Evolutionary conservation across 305 asterid genomes (phyloP), one percentile per base, ranked within the genome.

Genomic region (Andrographis paniculata): DNA sequence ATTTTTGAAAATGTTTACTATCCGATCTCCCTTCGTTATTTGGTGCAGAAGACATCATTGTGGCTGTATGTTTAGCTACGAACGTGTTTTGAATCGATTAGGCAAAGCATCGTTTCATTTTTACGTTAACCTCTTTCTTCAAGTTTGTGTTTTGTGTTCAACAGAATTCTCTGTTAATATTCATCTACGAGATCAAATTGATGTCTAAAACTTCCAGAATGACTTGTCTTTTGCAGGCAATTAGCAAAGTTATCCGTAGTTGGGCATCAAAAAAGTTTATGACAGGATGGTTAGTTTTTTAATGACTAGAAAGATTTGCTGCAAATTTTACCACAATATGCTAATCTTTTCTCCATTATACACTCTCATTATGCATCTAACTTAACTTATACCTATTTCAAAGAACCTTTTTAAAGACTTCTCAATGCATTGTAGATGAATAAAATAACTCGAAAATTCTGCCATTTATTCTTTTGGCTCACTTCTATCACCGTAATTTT

Each of bases 201-300:
- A 17, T 45, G 22, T 11, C 18, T 9, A 2, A 27, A 24, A 19
- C 27, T 36, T 22, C 13, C 9, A n/a, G 1, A 18, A 24, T 12
- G 8, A 31, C 30, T 17, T 37, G 5, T 8, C 18, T 24, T 42
- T 45, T 58, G 71, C 71, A 75, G 82, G 82, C 82, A 53, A 67
- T 75, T 39, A 37, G 60, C 71, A 70, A 67, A 55, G 82, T 75
- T 7, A 53, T 75, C 47, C 82, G 76, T 56, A 75, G 82, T 60
- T 75, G 82, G 82, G 70, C 75, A 14, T 75, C 62, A 52, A 75
- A 75, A 52, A 75, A 75, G 69, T 75, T 75, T 50, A 75, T 75
- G 72, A 64, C 76, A 0, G 82, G 82, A 71, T 68, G 76, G 82
- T 75, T 56, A 59, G 69, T 71, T n/a, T 40, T 27, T 10, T 30